Evolutionary conservation across 2,329 filamentous ascomycete species (phyloP), one percentile per base, ranked within the genome.

Genomic region (Pseudopithomyces maydicus): DNA sequence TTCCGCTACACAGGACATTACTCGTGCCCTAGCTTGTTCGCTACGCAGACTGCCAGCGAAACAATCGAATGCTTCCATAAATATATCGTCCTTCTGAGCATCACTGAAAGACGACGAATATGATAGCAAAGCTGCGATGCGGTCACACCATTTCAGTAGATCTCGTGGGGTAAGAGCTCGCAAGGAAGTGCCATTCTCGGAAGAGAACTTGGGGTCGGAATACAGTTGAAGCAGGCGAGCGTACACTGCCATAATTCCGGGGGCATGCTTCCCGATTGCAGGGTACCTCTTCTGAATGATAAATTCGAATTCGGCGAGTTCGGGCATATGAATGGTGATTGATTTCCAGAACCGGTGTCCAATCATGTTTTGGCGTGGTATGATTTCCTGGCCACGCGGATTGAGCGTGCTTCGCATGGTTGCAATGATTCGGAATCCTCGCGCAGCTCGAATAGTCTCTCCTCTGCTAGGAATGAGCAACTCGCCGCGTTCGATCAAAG

Each of bases 51-150:
- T 91, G 52, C 90, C 91, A 41, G 91, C 88, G 74, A 99, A 98
- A 71, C 93, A 96, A 75, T 99, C 95, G 51, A 95, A 84, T 0
- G 92, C 91, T 72, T 99, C 95, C 79, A 97, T 85, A 69, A 97
- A 97, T 76, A 98, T 96, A 67, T 90, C 87, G 68, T 97, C 90
- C 62, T 88, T 82, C 72, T 95, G 90, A 19, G 85, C 82, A 11
- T 87, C 86, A 22, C 84, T 89, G 62, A 84, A 88, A 20, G 86
- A 86, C 1, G 87, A 85, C 11, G 84, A 80, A 8, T 82, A 75
- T 54, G 82, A 70, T 20, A 97, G 79, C 15, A 92, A 84, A 50
- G 84, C 81, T 49, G 88, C 82, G 20, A 97, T 80, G 57, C 95
- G 86, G 45, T 87, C 85, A 67, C 92, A 97, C 89, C 95, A 96